A percentile compares a stretch with the other conserved stretches of the same genome.
phyloP scores from a whole-genome alignment of 139 green algal genomes.

The Chlorella sp. region DNA sequence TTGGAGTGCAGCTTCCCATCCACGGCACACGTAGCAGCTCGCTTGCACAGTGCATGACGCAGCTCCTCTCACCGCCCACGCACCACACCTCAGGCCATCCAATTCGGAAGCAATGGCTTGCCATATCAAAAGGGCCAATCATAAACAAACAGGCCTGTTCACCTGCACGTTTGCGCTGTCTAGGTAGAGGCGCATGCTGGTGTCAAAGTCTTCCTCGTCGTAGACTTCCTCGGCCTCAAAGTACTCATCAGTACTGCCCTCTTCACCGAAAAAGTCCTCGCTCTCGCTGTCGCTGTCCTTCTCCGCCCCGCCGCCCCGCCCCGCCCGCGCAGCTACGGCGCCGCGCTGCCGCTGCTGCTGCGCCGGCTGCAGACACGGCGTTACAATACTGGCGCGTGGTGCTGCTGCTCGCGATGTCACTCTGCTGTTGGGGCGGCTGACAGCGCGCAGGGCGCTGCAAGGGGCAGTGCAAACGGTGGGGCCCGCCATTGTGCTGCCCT shows the following conservation, averaged over 20 bases:
- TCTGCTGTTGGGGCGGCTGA: not conserved
- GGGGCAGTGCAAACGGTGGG: too few relatives aligned
- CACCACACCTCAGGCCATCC: not conserved
- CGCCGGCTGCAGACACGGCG: not conserved
- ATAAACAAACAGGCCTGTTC: too few relatives aligned
- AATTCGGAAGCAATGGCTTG: too few relatives aligned
- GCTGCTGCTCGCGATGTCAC: not conserved
- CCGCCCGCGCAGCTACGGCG: not conserved
- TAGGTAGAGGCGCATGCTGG: conserved; percentile 62
- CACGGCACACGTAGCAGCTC: too few relatives aligned
- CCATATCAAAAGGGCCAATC: too few relatives aligned
- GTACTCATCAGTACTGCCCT: conserved; percentile 11
- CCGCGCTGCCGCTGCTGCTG: conserved; percentile 7
- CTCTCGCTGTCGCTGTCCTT: not conserved
- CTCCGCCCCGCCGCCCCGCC: not conserved
- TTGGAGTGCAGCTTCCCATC: too few relatives aligned
- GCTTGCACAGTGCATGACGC: too few relatives aligned
- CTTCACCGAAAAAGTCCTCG: conserved; percentile 22
- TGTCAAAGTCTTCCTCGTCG: conserved; percentile 8
- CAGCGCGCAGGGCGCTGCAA: not conserved
- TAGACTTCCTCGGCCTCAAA: conserved; percentile 10
- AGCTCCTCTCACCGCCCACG: too few relatives aligned
- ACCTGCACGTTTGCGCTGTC: conserved; percentile 57
- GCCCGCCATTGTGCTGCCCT: too few relatives aligned
- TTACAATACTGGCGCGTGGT: not conserved